Percentiles rank a stretch among this genome's conserved stretches.
Conservation (phyloP, 1,284 basidiomycete species). For the Rhodotorula sp. region DNA sequence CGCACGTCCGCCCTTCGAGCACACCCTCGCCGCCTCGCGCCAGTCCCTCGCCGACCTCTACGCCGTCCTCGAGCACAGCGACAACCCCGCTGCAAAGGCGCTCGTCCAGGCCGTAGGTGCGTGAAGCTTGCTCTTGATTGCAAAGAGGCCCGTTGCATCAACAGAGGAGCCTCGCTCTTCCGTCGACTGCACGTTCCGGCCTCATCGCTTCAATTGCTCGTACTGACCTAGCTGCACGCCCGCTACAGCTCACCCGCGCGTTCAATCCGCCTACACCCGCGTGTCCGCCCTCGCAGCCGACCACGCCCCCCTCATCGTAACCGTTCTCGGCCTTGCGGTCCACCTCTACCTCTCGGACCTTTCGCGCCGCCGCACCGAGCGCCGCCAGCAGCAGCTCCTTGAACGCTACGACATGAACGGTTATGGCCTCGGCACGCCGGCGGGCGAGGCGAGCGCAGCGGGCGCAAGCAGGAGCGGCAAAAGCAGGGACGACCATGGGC, state of each 20-base stretch:
- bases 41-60: background rate
- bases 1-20: background rate
- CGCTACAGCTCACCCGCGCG: background rate
- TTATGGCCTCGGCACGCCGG: constrained; percentile 20
- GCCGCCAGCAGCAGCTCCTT: background rate
- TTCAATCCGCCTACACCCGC: background rate
- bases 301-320: constrained; percentile 1
- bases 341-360: constrained; percentile 10
- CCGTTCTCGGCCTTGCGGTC: constrained; percentile 12
- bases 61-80: constrained; percentile 2
- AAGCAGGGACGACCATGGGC: constrained; percentile 12
- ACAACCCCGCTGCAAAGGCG: constrained; percentile 8
- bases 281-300: background rate
- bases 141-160: too few relatives aligned
- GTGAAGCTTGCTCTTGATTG: background rate
- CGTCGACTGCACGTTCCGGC: background rate
- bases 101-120: constrained; percentile 1
- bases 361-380: background rate
- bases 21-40: background rate
- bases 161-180: background rate
- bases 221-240: background rate
- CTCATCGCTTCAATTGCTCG: background rate
- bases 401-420: constrained; percentile 15
- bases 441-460: background rate
- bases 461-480: background rate